A percentile compares a stretch with the other conserved stretches of the same genome.
Evolutionary conservation across 2,329 filamentous ascomycete genomes (phyloP).

Genomic region (Cercospora citrullina): DNA sequence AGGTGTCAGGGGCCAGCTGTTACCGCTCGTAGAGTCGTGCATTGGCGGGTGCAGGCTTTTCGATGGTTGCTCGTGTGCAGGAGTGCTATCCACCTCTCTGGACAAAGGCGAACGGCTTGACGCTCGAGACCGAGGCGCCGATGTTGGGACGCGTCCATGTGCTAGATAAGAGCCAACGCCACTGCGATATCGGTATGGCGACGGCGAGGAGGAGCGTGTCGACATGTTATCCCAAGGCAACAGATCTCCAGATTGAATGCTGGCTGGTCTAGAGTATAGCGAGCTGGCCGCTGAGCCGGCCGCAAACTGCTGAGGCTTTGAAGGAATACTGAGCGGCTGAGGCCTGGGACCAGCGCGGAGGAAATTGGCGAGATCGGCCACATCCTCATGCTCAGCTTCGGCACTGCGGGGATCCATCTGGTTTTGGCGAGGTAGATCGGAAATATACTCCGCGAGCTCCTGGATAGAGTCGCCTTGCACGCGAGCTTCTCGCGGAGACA

Average conservation of each 20-base stretch:
- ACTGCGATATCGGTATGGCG: slow-evolving; percentile 18
- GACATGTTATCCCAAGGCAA: background rate
- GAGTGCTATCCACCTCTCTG: background rate
- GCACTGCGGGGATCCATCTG: slow-evolving; percentile 14
- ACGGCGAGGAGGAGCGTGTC: slow-evolving; percentile 6
- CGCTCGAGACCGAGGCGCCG: background rate
- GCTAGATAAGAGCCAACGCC: slow-evolving; percentile 10
- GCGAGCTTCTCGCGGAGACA: slow-evolving; percentile 23
- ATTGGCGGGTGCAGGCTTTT: slow-evolving; percentile 1
- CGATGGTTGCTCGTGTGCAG: background rate
- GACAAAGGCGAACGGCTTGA: slow-evolving; percentile 1
- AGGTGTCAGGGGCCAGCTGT: slow-evolving; percentile 7
- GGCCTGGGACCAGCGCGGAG: slow-evolving; percentile 9
- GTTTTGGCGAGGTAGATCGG: slow-evolving; percentile 17
- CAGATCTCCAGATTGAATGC: slow-evolving; percentile 15
- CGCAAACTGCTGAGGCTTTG: background rate
- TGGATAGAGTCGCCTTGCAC: slow-evolving; percentile 18
- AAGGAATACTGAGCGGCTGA: background rate
- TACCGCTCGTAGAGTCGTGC: background rate
- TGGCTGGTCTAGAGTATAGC: slow-evolving; percentile 8
- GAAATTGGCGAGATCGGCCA: slow-evolving; percentile 8
- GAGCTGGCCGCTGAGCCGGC: slow-evolving; percentile 1
- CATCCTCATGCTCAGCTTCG: slow-evolving; percentile 17
- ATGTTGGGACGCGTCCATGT: background rate
- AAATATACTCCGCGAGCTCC: slow-evolving; percentile 22